Evolutionary conservation across 2,329 filamentous ascomycete genomes (phyloP), one percentile per base, ranked within the genome.

Genomic region (Setomelanomma holmii): DNA sequence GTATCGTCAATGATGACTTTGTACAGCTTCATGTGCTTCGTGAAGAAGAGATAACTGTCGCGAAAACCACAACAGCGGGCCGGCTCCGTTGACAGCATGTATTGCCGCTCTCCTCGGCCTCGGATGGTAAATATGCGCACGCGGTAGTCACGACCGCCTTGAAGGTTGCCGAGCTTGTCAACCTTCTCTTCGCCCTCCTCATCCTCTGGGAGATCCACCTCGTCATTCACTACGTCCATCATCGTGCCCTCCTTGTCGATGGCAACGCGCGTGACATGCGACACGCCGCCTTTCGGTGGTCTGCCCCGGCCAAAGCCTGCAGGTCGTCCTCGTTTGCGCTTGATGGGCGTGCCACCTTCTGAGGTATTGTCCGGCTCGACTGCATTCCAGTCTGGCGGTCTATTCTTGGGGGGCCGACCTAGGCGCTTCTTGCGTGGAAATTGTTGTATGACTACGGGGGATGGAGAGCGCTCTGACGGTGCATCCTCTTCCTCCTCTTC

Each of bases 71-170:
- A 93, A 68, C 95, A 98, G 60, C 95, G 89, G 20, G 95, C 95
- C 4, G 95, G 96, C 72, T 99, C 95, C 4, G 95, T 99, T 3
- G 95, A 98, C 76, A 99, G 79, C 95, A 99, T 99, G 84, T 99
- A 99, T 10, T 96, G 86, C 49, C 93, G 82, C 43, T 93, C 85
- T 33, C 89, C 92, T 60, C 93, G 86, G 48, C 91, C 92, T 16
- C 86, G 83, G 59, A 99, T 89, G 6, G 89, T 96, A 75, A 99
- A 99, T 1, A 93, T 96, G 55, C 95, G 89, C 70, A 96, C 96
- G 22, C 95, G 88, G 75, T 99, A 99, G 68, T 98, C 91, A 64
- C 95, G 86, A 4, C 89, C 93, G 22, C 86, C 95, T 57, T 87
- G 82, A 3, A 99, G 83, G 66, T 90, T 86, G 23, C 95, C 95